phyloP scores from a whole-genome alignment of 805 yeast genomes.

The Cyberlindnera maritima region DNA sequence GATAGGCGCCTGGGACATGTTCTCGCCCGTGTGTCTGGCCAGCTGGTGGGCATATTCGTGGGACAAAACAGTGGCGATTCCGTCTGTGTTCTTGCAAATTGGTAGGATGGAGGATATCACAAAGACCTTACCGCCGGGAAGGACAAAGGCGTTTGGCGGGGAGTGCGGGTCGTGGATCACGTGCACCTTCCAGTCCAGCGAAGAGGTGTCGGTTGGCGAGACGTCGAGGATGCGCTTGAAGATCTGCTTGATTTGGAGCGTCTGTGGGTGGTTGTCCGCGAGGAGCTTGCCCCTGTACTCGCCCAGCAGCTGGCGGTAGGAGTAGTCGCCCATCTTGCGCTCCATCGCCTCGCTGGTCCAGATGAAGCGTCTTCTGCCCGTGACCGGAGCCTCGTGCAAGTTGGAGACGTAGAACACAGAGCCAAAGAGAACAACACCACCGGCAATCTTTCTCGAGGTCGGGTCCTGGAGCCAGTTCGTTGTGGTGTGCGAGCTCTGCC shows the following conservation, averaged over 20 bases:
- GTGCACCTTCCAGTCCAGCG: constrained; percentile 71
- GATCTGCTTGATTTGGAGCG: constrained; percentile 52
- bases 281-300: constrained; percentile 54
- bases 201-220: constrained; percentile 39
- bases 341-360: constrained; percentile 71
- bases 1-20: constrained; percentile 72
- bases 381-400: constrained; percentile 78
- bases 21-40: constrained; percentile 89
- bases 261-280: constrained; percentile 61
- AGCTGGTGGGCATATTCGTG: constrained; percentile 95
- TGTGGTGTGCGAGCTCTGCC: constrained; percentile 20
- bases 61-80: constrained; percentile 89
- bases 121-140: constrained; percentile 95
- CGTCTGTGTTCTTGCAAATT: constrained; percentile 79
- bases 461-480: constrained; percentile 26
- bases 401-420: constrained; percentile 45
- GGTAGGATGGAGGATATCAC: constrained; percentile 78
- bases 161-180: constrained; percentile 64
- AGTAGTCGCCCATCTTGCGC: constrained; percentile 53
- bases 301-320: constrained; percentile 57
- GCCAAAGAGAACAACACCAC: constrained; percentile 33
- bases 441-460: constrained; percentile 30
- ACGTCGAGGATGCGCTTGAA: constrained; percentile 64
- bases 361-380: constrained; percentile 68
- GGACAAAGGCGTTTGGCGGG: constrained; percentile 96